Evolutionary conservation across 2,329 filamentous ascomycete species (phyloP).

Genomic region (Talaromyces sp.): DNA sequence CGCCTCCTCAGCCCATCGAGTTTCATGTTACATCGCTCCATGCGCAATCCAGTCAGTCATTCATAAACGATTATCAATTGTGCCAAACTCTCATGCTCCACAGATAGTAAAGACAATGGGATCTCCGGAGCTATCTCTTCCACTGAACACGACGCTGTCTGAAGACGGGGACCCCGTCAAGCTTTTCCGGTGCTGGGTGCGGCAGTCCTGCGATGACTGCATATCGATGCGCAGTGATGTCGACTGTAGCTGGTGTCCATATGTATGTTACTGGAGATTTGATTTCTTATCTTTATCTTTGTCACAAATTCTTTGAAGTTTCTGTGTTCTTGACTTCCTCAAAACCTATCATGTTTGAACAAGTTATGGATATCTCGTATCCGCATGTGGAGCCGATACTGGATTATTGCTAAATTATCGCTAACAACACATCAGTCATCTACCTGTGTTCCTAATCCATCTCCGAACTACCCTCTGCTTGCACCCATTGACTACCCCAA

Average conservation of each 20-base stretch:
- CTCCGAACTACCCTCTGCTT: slow-evolving; percentile 28
- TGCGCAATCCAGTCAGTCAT: not conserved
- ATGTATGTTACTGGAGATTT: slow-evolving; percentile 21
- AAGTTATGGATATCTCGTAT: not conserved
- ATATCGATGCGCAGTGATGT: slow-evolving; percentile 20
- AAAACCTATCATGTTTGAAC: not conserved
- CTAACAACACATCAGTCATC: slow-evolving; percentile 23
- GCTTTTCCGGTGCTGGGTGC: slow-evolving; percentile 26
- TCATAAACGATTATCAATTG: not conserved
- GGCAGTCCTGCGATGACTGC: slow-evolving; percentile 30
- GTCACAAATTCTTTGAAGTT: not conserved
- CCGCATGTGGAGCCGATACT: slow-evolving; percentile 1
- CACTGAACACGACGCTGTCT: not conserved
- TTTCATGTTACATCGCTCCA: not conserved
- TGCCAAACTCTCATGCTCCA: not conserved
- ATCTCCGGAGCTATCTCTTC: not conserved
- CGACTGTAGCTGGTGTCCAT: slow-evolving; percentile 34
- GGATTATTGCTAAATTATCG: not conserved
- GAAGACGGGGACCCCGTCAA: slow-evolving; percentile 8
- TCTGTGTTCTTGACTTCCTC: slow-evolving; percentile 4
- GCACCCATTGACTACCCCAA: slow-evolving; percentile 27
- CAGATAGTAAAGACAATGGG: not conserved
- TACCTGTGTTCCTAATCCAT: slow-evolving; percentile 33
- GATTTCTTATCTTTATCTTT: no score
- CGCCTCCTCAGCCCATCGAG: not conserved